Base-by-base conservation (phyloP, 768 basidiomycete species). In the Albatrellus ellisii region DNA sequence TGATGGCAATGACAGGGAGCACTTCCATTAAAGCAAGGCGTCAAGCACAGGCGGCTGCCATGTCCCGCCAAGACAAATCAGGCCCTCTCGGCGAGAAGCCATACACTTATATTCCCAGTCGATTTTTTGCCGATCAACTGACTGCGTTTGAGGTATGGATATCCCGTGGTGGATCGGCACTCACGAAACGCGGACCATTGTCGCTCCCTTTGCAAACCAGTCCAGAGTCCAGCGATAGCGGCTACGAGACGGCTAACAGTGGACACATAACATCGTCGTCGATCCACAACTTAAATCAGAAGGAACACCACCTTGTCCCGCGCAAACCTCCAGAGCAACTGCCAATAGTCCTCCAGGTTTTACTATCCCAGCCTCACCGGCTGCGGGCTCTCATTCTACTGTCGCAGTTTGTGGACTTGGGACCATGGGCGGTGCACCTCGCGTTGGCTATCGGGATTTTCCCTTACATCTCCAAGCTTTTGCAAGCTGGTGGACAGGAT, bases 121-220 rank as follows among this genome's bases (percentile, higher is more conserved):
- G 78, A 40, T 99, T 99, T 64, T 99, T 98, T 62, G 74, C 87
- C 1, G 91, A 98, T 54, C 92, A 97, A 54, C 71, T 99, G 20
- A 92, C 89, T 0, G 95, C 94, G 2, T 98, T 99, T 53, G 89
- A 97, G 56, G 88, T 98, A 21, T 99, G 94, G 95, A 88, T 99
- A 49, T 88, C 88, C 4, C 77, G 92, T 35, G 90, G 92, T 14
- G 89, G 86, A 1, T 86, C 85, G 2, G 86, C 86, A 0, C 62
- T 88, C 39, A 86, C 84, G 1, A 77, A 73, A 47, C 73, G 73
- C 21, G 87, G 86, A 0, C 84, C 83, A 0, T 56, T 83, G 53
- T 82, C 85, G 4, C 64, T 86, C 14, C 82, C 84, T 1, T 61
- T 66, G 14, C 63, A 64, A 21, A 66, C 62, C 25, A 49, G 45